phyloP scores from a whole-genome alignment of 352 stramenopile genomes.

The Pythium myriotylum region DNA sequence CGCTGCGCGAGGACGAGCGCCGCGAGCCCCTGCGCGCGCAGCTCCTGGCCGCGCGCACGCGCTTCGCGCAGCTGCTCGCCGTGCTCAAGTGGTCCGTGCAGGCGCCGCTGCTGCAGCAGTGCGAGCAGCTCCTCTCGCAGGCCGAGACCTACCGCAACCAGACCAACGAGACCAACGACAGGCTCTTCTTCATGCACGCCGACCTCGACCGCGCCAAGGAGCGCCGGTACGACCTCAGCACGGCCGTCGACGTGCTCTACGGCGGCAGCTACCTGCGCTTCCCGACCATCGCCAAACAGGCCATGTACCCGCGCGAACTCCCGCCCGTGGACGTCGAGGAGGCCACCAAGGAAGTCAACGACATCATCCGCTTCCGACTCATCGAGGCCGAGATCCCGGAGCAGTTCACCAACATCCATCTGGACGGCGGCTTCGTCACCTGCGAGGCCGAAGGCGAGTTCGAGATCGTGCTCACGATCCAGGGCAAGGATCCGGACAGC shows the following conservation, averaged over 20 bases:
- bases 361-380: conserved; percentile 82
- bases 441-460: conserved; percentile 80
- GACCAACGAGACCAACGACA: conserved; percentile 82
- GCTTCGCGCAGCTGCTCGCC: conserved; percentile 76
- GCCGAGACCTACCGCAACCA: conserved; percentile 85
- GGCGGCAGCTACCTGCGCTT: conserved; percentile 76
- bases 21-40: too few species aligned
- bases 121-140: conserved; percentile 66
- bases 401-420: conserved; percentile 77
- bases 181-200: conserved; percentile 85
- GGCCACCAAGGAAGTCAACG: conserved; percentile 65
- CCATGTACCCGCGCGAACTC: conserved; percentile 69
- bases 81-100: conserved; percentile 89
- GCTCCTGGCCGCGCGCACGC: conserved; percentile 59
- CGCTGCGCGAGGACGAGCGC: conserved; percentile 72
- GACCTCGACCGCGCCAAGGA: conserved; percentile 83
- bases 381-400: conserved; percentile 81
- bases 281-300: conserved; percentile 72
- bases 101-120: conserved; percentile 75
- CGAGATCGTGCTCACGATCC: conserved; percentile 83
- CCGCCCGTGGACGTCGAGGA: conserved; percentile 60
- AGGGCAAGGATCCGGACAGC: conserved; percentile 74
- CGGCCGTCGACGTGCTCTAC: conserved; percentile 80
- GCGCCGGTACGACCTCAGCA: conserved; percentile 79
- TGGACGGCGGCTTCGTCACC: conserved; percentile 79